phyloP scores from a whole-genome alignment of 2,329 filamentous ascomycete species.

The Emmonsiellopsis sp. region DNA sequence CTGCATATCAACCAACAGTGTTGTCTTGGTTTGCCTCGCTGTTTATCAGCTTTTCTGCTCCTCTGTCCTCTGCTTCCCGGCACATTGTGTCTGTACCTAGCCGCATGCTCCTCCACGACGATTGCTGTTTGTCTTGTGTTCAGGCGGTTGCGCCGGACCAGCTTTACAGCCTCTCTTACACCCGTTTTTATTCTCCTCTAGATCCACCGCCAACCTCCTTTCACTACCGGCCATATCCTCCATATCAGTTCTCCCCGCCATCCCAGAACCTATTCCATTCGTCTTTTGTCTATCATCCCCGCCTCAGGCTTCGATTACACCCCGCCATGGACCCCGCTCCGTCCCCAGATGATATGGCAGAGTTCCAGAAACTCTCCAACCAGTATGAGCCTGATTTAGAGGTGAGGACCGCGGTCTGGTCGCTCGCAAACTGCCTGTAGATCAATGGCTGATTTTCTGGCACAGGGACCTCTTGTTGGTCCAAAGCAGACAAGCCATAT shows the following conservation, averaged over 20 bases:
- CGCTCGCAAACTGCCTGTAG: neutral
- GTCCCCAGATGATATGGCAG: conserved; percentile 46
- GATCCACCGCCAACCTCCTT: conserved; percentile 22
- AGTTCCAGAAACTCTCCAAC: conserved; percentile 53
- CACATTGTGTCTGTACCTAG: neutral
- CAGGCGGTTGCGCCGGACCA: neutral
- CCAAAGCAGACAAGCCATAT: conserved; percentile 64
- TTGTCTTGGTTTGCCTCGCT: neutral
- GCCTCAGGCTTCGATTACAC: conserved; percentile 16
- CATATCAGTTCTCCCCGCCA: neutral
- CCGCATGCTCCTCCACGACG: neutral
- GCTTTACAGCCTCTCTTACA: conserved; percentile 14
- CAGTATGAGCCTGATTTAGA: conserved; percentile 49
- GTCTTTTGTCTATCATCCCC: conserved; percentile 3
- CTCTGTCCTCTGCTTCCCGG: neutral
- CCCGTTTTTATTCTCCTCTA: conserved; percentile 22
- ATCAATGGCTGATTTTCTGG: conserved; percentile 16
- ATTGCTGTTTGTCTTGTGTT: neutral
- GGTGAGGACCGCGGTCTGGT: conserved; percentile 29
- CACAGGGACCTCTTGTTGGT: conserved; percentile 73
- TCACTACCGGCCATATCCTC: conserved; percentile 5
- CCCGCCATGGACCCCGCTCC: conserved; percentile 28
- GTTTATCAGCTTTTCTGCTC: neutral
- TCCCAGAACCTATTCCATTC: neutral
- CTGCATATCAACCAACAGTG: neutral